Base-by-base conservation (phyloP, 192 early-diverging fungal genomes). In the Pilaira anomala region DNA sequence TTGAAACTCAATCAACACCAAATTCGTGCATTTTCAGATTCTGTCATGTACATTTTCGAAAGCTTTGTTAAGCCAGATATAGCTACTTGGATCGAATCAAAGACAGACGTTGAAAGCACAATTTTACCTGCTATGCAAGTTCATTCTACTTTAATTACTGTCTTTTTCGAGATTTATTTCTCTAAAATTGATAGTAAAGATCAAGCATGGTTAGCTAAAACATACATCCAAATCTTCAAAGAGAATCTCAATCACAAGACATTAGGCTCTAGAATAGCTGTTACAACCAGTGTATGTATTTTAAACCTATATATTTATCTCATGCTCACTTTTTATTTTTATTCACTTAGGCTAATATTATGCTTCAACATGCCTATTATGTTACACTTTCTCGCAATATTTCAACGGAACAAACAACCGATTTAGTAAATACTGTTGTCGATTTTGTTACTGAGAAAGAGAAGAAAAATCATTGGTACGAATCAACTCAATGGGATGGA, bases 61-160 rank as follows among this genome's bases (percentile, higher is more conserved):
- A 14, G 45, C 2, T 56, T 48, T 65, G 42, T 65, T 45, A 33
- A 56, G 7, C 52, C 63, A 33, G 45, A 39, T 45, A 48, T 63
- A 4, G 24, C 51, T 9, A 14, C 25, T 3, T 62, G 60, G 60
- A 33, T 19, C 5, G 33, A 42, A n/a, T 25, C 62, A 36, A 48
- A 33, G 1, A 19, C 16, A 41, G 19, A 54, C 11, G 41, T 41
- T 7, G 53, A 25, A 28, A 12, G 41, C 4, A 44, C 30, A 25
- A 25, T 25, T 14, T 56, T 67, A 39, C 70, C 70, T 28, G 70
- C 70, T 56, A 40, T 72, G 3, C 65, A 73, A 24, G 50, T 67
- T 7, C 71, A 73, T 33, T 50, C 62, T 36, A 33, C 71, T 26
- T 60, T 73, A 28, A 48, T 60, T 24, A 67, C 57, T 19, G 53